phyloP scores from a whole-genome alignment of 2,329 filamentous ascomycete species.

The Penicillium sp. region DNA sequence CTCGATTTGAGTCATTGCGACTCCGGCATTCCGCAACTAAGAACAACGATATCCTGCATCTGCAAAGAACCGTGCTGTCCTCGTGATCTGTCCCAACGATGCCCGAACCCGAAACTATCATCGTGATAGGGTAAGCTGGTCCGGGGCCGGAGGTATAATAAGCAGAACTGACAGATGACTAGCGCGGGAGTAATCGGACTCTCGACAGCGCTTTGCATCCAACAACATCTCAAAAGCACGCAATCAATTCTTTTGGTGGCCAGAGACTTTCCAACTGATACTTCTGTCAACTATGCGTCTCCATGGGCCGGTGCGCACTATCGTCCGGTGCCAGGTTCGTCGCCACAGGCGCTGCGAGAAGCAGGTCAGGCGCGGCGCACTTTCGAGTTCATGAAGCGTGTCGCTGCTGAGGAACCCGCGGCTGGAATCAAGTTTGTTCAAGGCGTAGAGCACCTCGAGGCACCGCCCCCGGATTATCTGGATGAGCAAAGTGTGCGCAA shows the following conservation, averaged over 20 bases:
- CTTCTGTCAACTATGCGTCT: slow-evolving; percentile 43
- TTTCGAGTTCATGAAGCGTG: slow-evolving; percentile 34
- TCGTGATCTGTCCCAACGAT: slow-evolving; percentile 14
- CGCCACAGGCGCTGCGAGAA: slow-evolving; percentile 35
- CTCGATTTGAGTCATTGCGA: neutral
- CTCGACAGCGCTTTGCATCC: slow-evolving; percentile 33
- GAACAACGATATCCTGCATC: neutral
- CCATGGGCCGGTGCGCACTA: slow-evolving; percentile 47
- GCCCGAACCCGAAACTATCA: slow-evolving; percentile 29
- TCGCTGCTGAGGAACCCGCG: slow-evolving; percentile 32
- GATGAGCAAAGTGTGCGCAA: slow-evolving; percentile 23
- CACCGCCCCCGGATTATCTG: slow-evolving; percentile 34
- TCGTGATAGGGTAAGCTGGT: slow-evolving; percentile 33
- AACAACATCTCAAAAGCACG: slow-evolving; percentile 23
- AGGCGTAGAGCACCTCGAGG: slow-evolving; percentile 42
- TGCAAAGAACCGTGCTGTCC: neutral
- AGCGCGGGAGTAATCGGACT: slow-evolving; percentile 41
- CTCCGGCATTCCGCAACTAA: too few species aligned
- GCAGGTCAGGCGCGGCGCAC: slow-evolving; percentile 36
- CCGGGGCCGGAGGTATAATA: neutral
- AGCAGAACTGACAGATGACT: slow-evolving; percentile 3
- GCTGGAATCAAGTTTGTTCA: slow-evolving; percentile 35
- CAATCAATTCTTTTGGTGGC: slow-evolving; percentile 39
- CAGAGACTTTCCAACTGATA: slow-evolving; percentile 36
- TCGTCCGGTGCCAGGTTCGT: slow-evolving; percentile 40